These are phyloP conservation scores for Penicillium roqueforti DNA, from an alignment of 495 filamentous ascomycete genomes.

Conservation along the genomic window DNA sequence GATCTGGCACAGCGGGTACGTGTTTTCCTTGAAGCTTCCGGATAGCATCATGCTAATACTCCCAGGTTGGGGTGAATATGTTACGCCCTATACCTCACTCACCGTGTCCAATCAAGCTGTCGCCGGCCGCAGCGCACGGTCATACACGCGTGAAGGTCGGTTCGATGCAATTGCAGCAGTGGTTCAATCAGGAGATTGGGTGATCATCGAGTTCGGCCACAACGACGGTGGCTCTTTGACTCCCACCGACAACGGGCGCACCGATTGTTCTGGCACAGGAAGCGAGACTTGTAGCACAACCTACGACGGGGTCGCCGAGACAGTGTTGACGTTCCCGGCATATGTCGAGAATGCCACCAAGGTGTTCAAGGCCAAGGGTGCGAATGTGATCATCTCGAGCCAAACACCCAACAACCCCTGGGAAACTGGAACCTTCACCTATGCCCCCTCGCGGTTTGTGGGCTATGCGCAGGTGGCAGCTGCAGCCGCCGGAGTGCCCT, in stretches of 20 bases:
- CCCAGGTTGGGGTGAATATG: slow-evolving; percentile 58
- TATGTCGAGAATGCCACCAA: slow-evolving; percentile 54
- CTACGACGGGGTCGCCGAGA: slow-evolving; percentile 50
- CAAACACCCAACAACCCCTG: slow-evolving; percentile 63
- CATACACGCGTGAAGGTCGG: slow-evolving; percentile 56
- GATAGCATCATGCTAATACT: slow-evolving; percentile 1
- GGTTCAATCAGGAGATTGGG: slow-evolving; percentile 50
- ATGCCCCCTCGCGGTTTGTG: slow-evolving; percentile 49
- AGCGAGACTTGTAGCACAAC: slow-evolving; percentile 51
- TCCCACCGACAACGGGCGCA: slow-evolving; percentile 55
- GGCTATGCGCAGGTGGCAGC: slow-evolving; percentile 53
- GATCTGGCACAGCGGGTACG: slow-evolving; percentile 30
- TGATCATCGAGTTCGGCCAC: slow-evolving; percentile 62
- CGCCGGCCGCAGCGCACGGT: slow-evolving; percentile 56
- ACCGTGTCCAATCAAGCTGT: slow-evolving; percentile 56
- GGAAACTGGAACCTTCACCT: slow-evolving; percentile 50
- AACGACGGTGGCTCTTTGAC: slow-evolving; percentile 60
- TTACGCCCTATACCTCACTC: slow-evolving; percentile 41
- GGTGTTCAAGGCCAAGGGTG: slow-evolving; percentile 53
- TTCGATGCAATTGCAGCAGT: slow-evolving; percentile 50
- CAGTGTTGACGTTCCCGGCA: slow-evolving; percentile 53
- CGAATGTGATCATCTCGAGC: slow-evolving; percentile 56
- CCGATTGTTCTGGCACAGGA: slow-evolving; percentile 52
- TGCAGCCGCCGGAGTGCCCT: slow-evolving; percentile 40
- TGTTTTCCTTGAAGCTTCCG: not conserved